These are phyloP conservation scores for Metarhizium album DNA, from an alignment of 2,329 filamentous ascomycete genomes.

Conservation along the genomic window DNA sequence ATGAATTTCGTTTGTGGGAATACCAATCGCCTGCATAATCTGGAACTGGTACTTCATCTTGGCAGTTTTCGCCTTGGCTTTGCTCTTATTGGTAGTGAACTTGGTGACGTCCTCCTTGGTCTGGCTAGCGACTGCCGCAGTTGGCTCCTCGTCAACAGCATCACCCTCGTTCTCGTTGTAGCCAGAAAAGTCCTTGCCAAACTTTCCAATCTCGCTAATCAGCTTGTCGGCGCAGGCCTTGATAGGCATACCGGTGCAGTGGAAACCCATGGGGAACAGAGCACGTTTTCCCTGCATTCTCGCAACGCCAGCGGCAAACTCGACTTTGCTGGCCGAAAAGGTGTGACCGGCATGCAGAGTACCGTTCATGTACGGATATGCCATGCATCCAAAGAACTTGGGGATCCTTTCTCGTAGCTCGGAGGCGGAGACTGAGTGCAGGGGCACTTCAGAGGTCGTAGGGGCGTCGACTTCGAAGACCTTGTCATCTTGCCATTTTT, in stretches of 20 bases:
- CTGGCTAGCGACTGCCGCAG: constrained; percentile 51
- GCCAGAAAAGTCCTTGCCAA: constrained; percentile 74
- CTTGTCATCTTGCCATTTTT: constrained; percentile 38
- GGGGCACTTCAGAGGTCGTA: constrained; percentile 63
- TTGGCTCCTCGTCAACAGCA: constrained; percentile 24
- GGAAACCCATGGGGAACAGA: constrained; percentile 87
- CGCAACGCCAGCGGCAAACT: constrained; percentile 79
- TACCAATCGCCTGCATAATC: constrained; percentile 86
- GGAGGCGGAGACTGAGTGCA: constrained; percentile 59
- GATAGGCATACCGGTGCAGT: constrained; percentile 92
- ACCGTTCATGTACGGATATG: constrained; percentile 67
- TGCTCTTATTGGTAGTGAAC: constrained; percentile 86
- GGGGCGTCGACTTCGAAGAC: constrained; percentile 85
- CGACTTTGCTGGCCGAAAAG: constrained; percentile 86
- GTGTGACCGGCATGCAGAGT: constrained; percentile 83
- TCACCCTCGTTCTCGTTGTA: constrained; percentile 52
- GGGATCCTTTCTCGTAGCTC: constrained; percentile 72
- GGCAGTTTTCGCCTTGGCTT: constrained; percentile 78
- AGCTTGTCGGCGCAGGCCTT: constrained; percentile 97
- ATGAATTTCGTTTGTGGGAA: constrained; percentile 81
- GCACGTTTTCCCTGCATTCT: constrained; percentile 83
- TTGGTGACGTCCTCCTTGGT: constrained; percentile 79
- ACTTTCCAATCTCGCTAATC: constrained; percentile 76
- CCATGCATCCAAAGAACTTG: constrained; percentile 69
- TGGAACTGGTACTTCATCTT: constrained; percentile 95